These are phyloP conservation scores for Coniferiporia weirii DNA, from an alignment of 1,284 basidiomycete genomes.

Conservation along the genomic window DNA sequence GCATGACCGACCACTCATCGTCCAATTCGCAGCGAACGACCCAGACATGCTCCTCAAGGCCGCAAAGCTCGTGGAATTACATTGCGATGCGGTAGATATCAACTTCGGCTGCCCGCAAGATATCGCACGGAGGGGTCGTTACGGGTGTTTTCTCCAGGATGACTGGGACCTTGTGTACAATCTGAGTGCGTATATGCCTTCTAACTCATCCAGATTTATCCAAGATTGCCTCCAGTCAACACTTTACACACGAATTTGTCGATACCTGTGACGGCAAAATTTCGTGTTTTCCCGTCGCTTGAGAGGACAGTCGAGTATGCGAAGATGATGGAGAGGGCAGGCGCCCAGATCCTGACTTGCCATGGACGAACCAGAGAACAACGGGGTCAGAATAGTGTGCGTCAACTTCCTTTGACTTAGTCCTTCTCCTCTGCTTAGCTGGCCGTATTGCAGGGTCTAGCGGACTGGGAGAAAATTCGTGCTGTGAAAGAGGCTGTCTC, in stretches of 20 bases:
- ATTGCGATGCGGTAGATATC: slow-evolving; percentile 91
- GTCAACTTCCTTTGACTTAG: slow-evolving; percentile 17
- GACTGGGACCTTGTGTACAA: slow-evolving; percentile 86
- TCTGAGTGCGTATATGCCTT: slow-evolving; percentile 54
- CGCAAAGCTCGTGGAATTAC: slow-evolving; percentile 66
- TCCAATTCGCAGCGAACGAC: slow-evolving; percentile 94
- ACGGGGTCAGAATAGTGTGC: slow-evolving; percentile 73
- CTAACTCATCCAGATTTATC: neutral
- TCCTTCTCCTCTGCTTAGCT: neutral
- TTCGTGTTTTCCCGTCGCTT: slow-evolving; percentile 83
- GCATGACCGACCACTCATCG: slow-evolving; percentile 80
- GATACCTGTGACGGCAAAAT: slow-evolving; percentile 94
- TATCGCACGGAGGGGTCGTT: slow-evolving; percentile 83
- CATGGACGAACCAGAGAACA: slow-evolving; percentile 91
- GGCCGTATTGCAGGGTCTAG: slow-evolving; percentile 55
- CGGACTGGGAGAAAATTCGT: slow-evolving; percentile 81
- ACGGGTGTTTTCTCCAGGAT: slow-evolving; percentile 91
- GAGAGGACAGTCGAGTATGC: slow-evolving; percentile 93
- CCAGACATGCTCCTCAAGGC: slow-evolving; percentile 73
- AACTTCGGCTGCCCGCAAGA: slow-evolving; percentile 97
- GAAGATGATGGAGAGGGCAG: slow-evolving; percentile 89
- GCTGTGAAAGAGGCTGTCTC: slow-evolving; percentile 85
- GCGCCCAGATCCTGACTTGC: slow-evolving; percentile 92
- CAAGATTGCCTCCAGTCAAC: slow-evolving; percentile 50
- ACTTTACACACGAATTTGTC: slow-evolving; percentile 79